Base-by-base conservation (phyloP, 2,329 filamentous ascomycete species). In the Ascocoryne sarcoides region DNA sequence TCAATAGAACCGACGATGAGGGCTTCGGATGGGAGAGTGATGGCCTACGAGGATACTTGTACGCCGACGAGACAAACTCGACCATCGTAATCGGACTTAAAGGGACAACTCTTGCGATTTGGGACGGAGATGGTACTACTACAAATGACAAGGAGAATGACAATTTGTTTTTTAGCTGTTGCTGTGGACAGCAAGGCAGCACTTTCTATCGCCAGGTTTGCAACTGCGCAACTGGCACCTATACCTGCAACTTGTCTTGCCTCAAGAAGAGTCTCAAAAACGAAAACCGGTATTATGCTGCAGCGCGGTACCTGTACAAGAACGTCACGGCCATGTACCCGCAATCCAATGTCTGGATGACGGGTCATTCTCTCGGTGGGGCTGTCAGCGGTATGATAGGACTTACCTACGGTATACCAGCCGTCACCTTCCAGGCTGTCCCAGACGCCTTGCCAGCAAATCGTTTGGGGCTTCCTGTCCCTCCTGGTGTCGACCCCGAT, bases 111-210 rank as follows among this genome's bases (percentile, higher is more conserved):
- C 77, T 82, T 2, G 90, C 92, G 10, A 80, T 96, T 3, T 96
- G 95, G 58, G 90, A 96, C 60, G 92, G 92, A n/a, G 84, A 90
- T 28, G 90, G 89, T 37, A 96, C 92, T 1, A 96, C 90, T 0
- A 94, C 88, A 18, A 95, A 95, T 52, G 92, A 98, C 66, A 98
- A 98, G 66, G 70, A 89, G 56, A 98, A 96, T 60, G 92, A 98
- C 64, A 98, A 98, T 59, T 71, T 98, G 8, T 95, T 94, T 64
- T 95, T 95, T 66, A 94, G 89, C 58, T 98, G 92, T 65, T 98
- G 92, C 63, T 98, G 92, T 63, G 92, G 79, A 3, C 88, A 95
- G 64, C 89, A 93, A 54, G 88, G 89, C 0, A 86, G 88, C 49
- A 88, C 81, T 65, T 78, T 88, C 12, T 95, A 88, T 82, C 81